phyloP scores from a whole-genome alignment of 495 filamentous ascomycete genomes.

The Collariella sp. region DNA sequence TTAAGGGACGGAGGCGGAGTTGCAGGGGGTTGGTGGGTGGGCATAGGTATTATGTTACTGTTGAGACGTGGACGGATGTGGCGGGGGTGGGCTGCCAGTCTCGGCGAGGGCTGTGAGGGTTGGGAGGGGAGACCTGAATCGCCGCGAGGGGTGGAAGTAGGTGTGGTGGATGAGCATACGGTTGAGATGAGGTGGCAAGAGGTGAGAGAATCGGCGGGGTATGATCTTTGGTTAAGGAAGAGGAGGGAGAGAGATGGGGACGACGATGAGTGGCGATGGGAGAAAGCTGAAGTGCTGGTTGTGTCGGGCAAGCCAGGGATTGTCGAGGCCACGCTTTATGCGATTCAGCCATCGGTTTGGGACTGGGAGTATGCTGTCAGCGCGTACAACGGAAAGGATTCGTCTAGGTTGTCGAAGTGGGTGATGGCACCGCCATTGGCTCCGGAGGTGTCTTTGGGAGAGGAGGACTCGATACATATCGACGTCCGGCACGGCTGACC shows the following conservation, averaged over 20 bases:
- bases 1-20: background rate
- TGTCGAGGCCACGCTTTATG: background rate
- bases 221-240: background rate
- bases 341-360: constrained; percentile 6
- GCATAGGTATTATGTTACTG: constrained; percentile 10
- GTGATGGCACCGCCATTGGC: background rate
- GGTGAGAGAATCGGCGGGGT: constrained; percentile 2
- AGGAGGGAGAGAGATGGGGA: no score
- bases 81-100: constrained; percentile 6
- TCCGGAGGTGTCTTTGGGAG: background rate
- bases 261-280: background rate
- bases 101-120: constrained; percentile 9
- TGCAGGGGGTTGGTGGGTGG: constrained; percentile 9
- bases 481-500: background rate
- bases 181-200: constrained; percentile 10
- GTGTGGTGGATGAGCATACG: background rate
- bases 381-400: constrained; percentile 13
- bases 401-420: constrained; percentile 13
- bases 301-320: no score
- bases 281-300: background rate
- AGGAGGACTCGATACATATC: constrained; percentile 6
- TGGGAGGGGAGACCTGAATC: constrained; percentile 4
- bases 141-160: background rate
- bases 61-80: constrained; percentile 15
- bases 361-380: constrained; percentile 13